phyloP scores from a whole-genome alignment of 2,329 filamentous ascomycete genomes.

The Hypoxylon sp. region DNA sequence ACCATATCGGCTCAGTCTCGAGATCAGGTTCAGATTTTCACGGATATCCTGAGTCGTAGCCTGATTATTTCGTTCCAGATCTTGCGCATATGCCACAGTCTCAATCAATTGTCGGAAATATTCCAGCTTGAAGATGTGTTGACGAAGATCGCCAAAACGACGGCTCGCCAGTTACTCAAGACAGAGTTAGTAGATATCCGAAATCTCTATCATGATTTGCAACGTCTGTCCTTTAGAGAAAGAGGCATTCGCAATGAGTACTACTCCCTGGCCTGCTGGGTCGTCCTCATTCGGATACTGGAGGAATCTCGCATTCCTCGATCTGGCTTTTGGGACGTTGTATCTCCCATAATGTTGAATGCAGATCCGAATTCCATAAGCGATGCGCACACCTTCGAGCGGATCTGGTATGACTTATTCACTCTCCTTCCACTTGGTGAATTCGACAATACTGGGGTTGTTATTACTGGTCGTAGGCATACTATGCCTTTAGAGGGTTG shows the following conservation, averaged over 20 bases:
- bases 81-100: conserved; percentile 62
- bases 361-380: conserved; percentile 55
- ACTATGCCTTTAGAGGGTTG: conserved; percentile 69
- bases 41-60: conserved; percentile 58
- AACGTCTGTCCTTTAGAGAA: conserved; percentile 62
- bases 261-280: conserved; percentile 69
- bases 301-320: conserved; percentile 66
- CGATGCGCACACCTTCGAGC: conserved; percentile 67
- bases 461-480: conserved; percentile 60
- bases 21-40: conserved; percentile 51
- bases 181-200: conserved; percentile 62
- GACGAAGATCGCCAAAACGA: conserved; percentile 58
- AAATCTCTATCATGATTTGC: conserved; percentile 65
- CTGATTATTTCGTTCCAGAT: conserved; percentile 58
- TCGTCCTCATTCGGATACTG: conserved; percentile 69
- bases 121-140: conserved; percentile 67
- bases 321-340: conserved; percentile 73
- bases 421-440: conserved; percentile 73
- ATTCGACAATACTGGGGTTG: conserved; percentile 69
- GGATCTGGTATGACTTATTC: conserved; percentile 72
- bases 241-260: conserved; percentile 66
- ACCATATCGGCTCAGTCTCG: conserved; percentile 33
- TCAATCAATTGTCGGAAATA: conserved; percentile 54
- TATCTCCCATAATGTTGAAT: conserved; percentile 61
- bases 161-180: conserved; percentile 59